Conservation (phyloP, 2,329 filamentous ascomycete species). For the Rhinocladiella mackenziei region DNA sequence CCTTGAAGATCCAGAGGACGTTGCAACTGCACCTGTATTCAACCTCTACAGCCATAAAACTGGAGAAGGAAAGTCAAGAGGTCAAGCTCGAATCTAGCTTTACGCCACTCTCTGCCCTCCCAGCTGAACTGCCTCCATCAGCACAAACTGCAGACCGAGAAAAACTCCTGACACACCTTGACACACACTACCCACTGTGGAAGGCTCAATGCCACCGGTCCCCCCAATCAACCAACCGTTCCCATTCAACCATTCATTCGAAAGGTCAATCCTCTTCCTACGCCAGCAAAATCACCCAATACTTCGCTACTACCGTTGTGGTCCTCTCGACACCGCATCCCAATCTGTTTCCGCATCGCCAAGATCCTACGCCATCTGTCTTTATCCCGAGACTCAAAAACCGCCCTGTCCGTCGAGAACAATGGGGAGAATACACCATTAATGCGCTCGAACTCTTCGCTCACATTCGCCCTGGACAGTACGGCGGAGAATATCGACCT, state of each 20-base stretch:
- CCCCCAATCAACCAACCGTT: not conserved
- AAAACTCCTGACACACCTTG: too few species aligned
- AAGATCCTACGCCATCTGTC: conserved; percentile 5
- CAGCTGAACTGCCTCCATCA: too few species aligned
- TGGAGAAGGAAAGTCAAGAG: not conserved
- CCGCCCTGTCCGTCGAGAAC: not conserved
- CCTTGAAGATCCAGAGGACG: not conserved
- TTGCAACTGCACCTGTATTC: too few species aligned
- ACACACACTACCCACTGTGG: too few species aligned
- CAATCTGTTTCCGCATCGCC: conserved; percentile 7
- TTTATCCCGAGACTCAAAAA: conserved; percentile 1
- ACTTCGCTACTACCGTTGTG: not conserved
- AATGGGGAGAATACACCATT: not conserved
- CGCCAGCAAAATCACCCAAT: not conserved
- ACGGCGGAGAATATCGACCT: not conserved
- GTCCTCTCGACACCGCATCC: not conserved
- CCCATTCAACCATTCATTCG: conserved; percentile 8
- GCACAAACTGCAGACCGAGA: too few species aligned
- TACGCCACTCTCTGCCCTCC: too few species aligned
- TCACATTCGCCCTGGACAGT: not conserved
- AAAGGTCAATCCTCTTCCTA: not conserved
- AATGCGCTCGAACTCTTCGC: conserved; percentile 5
- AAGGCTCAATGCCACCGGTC: not conserved
- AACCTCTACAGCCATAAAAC: not conserved
- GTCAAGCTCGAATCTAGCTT: not conserved